Base-by-base conservation (phyloP, 2,329 filamentous ascomycete genomes). In the Paracorniculantispora psalliotae region DNA sequence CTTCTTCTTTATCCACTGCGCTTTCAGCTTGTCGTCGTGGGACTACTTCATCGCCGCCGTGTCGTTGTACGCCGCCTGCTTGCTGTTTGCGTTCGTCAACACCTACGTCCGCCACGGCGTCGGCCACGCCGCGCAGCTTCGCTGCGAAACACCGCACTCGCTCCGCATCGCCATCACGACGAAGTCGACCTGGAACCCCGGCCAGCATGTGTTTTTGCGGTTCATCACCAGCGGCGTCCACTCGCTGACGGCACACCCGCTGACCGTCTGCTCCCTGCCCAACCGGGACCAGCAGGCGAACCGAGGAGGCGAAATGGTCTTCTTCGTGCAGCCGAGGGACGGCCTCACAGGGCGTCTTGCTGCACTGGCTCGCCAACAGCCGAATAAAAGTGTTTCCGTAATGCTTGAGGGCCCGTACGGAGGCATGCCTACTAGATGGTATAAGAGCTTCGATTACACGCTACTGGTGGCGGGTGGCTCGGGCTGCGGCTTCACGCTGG, bases 1-100 rank as follows among this genome's bases (percentile, higher is more conserved):
- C 9, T 82, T 84, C 65, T 80, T 86, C 68, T 86, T 86, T 69
- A 73, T 84, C 54, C 83, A 86, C 68, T 85, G 83, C 66, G 77
- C 81, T 66, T 80, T 77, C 67, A 75, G 72, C 0, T 71, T 86
- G 13, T 76, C 79, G 1, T 83, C 81, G 2, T 84, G 80, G 80
- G 79, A 86, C 69, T 86, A 86, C 66, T 85, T 86, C 66, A 79
- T 87, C 61, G 83, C 79, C 2, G 77, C 79, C 0, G 82, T 72
- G 9, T 75, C 77, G 0, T 50, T 69, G 1, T 67, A 67, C 53
- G 28, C 50, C 1, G 39, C 61, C 25, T 62, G 57, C 26, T 47
- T 63, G 55, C 63, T 86, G 7, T 86, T 84, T 66, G 65, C 78
- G 0, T 64, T 78, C 2, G 78, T 73, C 41, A 77, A 77, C 61